Evolutionary conservation across 768 basidiomycete species (phyloP), one percentile per base, ranked within the genome.

Genomic region (Tylopilus sp.): DNA sequence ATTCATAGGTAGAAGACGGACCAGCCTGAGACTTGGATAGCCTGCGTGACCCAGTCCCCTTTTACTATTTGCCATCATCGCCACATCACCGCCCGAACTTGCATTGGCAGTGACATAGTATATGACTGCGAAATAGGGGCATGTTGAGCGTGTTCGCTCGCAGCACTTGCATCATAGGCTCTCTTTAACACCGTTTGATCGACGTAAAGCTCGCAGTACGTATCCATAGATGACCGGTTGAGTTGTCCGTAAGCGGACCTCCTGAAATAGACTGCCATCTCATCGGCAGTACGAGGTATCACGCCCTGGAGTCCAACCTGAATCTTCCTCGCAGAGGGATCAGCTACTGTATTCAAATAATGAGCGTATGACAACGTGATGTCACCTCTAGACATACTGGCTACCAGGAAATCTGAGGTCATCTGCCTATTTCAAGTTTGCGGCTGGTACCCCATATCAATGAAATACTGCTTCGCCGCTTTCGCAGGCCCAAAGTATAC

Each of bases 331-430:
- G 77, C 82, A 21, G 73, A 74, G 3, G 84, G 79, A 57, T 87
- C 83, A 4, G 86, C 86, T 9, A 81, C 83, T 56, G 30, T 1
- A 19, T 4, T 10, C 19, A 4, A 11, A 22, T 9, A 0, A 25
- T 56, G 3, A 49, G 36, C 7, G 24, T 2, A 7, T 1, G 29
- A 45, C 8, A 34, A 11, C 14, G 12, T 13, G n/a, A 17, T 8
- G 17, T 9, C 5, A 24, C 84, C 17, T n/a, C 83, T 11, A 22
- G 25, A 50, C 70, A 11, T 41, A 73, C 74, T 66, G 7, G 73
- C 55, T n/a, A 83, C 80, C 42, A 85, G 68, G 69, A 83, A 85
- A 55, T 85, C 84, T 17, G 84, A 77, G 0, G 82, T 82, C 2
- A 82, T 84, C 66, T 85, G 84, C 13, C 83, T 71, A 49, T 81